Evolutionary conservation across 352 stramenopile genomes (phyloP).

Genomic region (Pythium dissotocum): DNA sequence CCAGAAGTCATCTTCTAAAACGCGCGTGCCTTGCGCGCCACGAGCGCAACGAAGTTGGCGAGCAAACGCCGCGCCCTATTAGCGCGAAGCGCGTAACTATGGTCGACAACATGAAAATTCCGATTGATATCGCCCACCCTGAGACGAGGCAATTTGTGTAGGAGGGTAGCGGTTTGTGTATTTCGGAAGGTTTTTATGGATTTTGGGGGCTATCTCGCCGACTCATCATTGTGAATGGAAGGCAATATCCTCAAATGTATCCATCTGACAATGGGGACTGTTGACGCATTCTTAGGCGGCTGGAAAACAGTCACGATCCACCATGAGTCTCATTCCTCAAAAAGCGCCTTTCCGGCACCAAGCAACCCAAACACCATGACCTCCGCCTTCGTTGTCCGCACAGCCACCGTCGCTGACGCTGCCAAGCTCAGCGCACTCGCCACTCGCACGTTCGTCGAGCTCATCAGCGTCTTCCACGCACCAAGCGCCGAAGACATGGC

Average conservation of each 20-base stretch:
- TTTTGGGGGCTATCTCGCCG: too few species aligned
- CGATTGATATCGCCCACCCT: too few species aligned
- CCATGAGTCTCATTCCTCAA: neutral
- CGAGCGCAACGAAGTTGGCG: too few species aligned
- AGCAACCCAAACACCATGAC: neutral
- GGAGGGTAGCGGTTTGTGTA: too few species aligned
- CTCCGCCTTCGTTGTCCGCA: slow-evolving; percentile 12
- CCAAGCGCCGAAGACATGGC: slow-evolving; percentile 24
- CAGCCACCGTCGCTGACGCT: slow-evolving; percentile 24
- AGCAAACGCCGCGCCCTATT: too few species aligned
- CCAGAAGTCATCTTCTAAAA: too few species aligned
- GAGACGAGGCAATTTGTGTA: too few species aligned
- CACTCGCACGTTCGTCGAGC: slow-evolving; percentile 32
- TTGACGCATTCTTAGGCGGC: neutral
- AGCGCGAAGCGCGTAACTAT: too few species aligned
- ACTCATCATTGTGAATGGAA: neutral
- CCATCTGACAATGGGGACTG: neutral
- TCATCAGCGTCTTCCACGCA: slow-evolving; percentile 6
- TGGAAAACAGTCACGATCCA: too few species aligned
- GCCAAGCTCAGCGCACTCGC: slow-evolving; percentile 27
- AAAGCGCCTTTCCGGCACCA: neutral
- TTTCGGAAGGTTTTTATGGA: too few species aligned
- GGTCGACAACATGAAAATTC: too few species aligned
- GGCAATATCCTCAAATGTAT: neutral
- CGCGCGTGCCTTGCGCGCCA: too few species aligned